These are phyloP conservation scores for Populus euphratica DNA, from an alignment of 345 rosid species.

Conservation along the genomic window DNA sequence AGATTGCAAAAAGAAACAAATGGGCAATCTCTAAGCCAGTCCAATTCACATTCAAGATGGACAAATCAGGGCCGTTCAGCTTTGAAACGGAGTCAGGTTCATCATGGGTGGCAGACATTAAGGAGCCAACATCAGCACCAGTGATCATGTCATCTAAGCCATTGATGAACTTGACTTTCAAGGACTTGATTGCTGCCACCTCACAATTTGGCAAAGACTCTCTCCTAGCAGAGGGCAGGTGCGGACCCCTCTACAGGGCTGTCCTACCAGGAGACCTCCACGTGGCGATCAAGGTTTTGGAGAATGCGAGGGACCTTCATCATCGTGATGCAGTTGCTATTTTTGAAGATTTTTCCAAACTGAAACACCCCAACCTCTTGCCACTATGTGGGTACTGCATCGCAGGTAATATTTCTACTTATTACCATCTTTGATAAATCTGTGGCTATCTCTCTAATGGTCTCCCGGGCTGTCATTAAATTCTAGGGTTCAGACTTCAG, in stretches of 20 bases:
- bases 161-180: constrained; percentile 78
- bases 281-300: constrained; percentile 91
- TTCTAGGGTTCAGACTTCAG: not conserved
- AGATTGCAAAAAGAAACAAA: constrained; percentile 39
- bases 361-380: constrained; percentile 78
- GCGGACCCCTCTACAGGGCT: constrained; percentile 81
- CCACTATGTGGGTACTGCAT: constrained; percentile 91
- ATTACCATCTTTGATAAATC: not conserved
- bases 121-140: constrained; percentile 77
- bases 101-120: constrained; percentile 91
- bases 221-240: constrained; percentile 64
- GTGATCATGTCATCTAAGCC: constrained; percentile 85
- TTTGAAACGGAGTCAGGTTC: constrained; percentile 88
- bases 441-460: constrained; percentile 14
- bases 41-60: constrained; percentile 60
- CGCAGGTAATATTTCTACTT: constrained; percentile 52
- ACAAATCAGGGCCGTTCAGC: constrained; percentile 84
- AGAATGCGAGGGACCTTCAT: constrained; percentile 52
- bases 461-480: constrained; percentile 34
- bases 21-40: constrained; percentile 90
- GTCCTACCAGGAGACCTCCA: constrained; percentile 83
- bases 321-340: constrained; percentile 46
- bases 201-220: constrained; percentile 88
- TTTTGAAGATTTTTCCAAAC: constrained; percentile 65
- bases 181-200: constrained; percentile 93